Evolutionary conservation across 2,329 filamentous ascomycete genomes (phyloP).

Genomic region (Penicillium sp.): DNA sequence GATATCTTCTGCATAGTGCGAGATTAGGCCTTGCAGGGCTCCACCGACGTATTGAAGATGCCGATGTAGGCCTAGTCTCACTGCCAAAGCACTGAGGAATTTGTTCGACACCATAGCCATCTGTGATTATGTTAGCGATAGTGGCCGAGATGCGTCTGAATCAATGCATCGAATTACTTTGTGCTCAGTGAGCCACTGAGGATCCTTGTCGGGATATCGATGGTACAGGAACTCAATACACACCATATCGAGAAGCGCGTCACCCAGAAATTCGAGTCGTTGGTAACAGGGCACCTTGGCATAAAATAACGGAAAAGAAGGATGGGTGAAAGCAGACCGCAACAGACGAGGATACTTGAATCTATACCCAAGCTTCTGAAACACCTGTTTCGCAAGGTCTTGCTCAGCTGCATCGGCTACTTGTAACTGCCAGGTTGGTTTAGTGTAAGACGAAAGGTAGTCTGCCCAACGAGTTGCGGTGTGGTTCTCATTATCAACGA

Average conservation of each 20-base stretch:
- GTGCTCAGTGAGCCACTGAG: slow-evolving; percentile 96
- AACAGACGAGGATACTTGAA: slow-evolving; percentile 77
- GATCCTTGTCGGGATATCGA: slow-evolving; percentile 73
- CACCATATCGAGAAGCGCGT: slow-evolving; percentile 81
- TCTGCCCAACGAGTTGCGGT: slow-evolving; percentile 67
- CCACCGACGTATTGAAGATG: slow-evolving; percentile 58
- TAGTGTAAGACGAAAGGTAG: slow-evolving; percentile 67
- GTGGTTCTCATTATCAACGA: slow-evolving; percentile 71
- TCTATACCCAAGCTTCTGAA: slow-evolving; percentile 57
- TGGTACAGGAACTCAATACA: slow-evolving; percentile 81
- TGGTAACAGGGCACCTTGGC: slow-evolving; percentile 86
- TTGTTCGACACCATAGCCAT: slow-evolving; percentile 99
- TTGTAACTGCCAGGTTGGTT: slow-evolving; percentile 68
- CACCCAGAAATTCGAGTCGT: slow-evolving; percentile 86
- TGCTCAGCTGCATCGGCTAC: slow-evolving; percentile 63
- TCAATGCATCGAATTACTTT: slow-evolving; percentile 52
- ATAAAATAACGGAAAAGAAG: slow-evolving; percentile 72
- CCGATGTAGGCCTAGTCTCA: slow-evolving; percentile 72
- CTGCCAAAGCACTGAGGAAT: slow-evolving; percentile 79
- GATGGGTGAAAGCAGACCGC: slow-evolving; percentile 82
- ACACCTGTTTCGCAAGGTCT: slow-evolving; percentile 65
- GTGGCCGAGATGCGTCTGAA: background rate
- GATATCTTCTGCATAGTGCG: slow-evolving; percentile 46
- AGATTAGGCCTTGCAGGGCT: slow-evolving; percentile 45
- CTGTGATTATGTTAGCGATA: slow-evolving; percentile 26